Base-by-base conservation (phyloP, 192 early-diverging fungal species). In the Coemansia sp. region DNA sequence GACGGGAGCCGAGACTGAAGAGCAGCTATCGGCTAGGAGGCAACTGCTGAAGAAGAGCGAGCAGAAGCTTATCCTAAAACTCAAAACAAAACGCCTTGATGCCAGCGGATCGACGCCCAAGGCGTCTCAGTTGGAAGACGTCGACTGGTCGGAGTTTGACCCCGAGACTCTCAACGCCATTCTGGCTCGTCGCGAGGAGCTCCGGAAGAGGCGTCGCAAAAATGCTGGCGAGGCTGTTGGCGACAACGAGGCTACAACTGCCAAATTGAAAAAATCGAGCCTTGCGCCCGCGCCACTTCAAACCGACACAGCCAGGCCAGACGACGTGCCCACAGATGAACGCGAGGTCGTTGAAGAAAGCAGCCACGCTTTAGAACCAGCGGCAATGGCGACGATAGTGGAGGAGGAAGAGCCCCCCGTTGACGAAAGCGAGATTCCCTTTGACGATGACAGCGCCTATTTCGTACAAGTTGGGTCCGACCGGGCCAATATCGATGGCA, bases 331-430 rank as follows among this genome's bases (percentile, higher is more conserved):
- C 37, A 17, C 54, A 17, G 29, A 31, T 7, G 53, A 34, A 29
- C 11, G 53, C 14, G 53, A 17, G 24, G 10, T 56, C 31, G 29
- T 14, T 56, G 54, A 35, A 7, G 59, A 60, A 2, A 14, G 14
- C 2, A 34, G 54, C 2, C 31, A n/a, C 41, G 29, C 21, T 45
- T n/a, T 48, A 67, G 60, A 34, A 39, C 34, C 65, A 39, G 63
- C 62, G 36, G 66, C 64, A 45, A 87, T 86, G 78, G 82, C 63
- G 63, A 83, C 85, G 44, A 86, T 86, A 50, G 86, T 79, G 68
- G 86, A 86, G 66, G 82, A 80, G 69, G 85, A 86, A 35, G 79
- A 86, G 62, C 41, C 70, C 42, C 35, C 69, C 0, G 21, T 42
- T 54, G 53, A 37, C 31, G 67, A 29, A 8, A 21, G 8, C 31